phyloP scores from a whole-genome alignment of 805 yeast species.

The Scheffersomyces lignosus region DNA sequence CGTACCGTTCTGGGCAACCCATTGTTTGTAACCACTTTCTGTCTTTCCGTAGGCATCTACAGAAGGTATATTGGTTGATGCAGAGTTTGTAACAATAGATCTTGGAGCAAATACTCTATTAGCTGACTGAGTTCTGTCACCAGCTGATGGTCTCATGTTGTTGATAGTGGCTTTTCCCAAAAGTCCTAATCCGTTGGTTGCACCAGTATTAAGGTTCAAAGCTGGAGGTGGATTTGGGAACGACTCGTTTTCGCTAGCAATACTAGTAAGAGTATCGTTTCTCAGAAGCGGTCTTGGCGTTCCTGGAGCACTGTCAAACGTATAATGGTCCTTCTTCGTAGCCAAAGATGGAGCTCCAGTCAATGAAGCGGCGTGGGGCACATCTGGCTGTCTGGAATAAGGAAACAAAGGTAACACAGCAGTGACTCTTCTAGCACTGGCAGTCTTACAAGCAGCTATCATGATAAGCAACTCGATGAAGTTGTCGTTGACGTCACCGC shows the following conservation, averaged over 20 bases:
- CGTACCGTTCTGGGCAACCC: slow-evolving; percentile 97
- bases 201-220: background rate
- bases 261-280: slow-evolving; percentile 11
- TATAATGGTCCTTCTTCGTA: slow-evolving; percentile 37
- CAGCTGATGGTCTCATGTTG: background rate
- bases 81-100: slow-evolving; percentile 32
- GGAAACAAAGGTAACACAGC: slow-evolving; percentile 94
- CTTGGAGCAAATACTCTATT: slow-evolving; percentile 14
- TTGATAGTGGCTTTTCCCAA: background rate
- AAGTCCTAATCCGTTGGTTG: no score
- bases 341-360: slow-evolving; percentile 65
- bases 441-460: slow-evolving; percentile 90
- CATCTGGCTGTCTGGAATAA: slow-evolving; percentile 93
- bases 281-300: slow-evolving; percentile 47
- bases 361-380: slow-evolving; percentile 66
- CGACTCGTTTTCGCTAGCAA: background rate
- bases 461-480: slow-evolving; percentile 80
- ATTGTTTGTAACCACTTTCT: slow-evolving; percentile 78
- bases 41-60: slow-evolving; percentile 40
- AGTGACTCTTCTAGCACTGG: slow-evolving; percentile 84
- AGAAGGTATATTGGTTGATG: slow-evolving; percentile 31
- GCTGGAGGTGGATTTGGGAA: background rate
- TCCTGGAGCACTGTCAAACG: slow-evolving; percentile 52
- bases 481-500: slow-evolving; percentile 85
- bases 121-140: background rate